These are phyloP conservation scores for Turnera subulata DNA, from an alignment of 345 rosid genomes.

Conservation along the genomic window DNA sequence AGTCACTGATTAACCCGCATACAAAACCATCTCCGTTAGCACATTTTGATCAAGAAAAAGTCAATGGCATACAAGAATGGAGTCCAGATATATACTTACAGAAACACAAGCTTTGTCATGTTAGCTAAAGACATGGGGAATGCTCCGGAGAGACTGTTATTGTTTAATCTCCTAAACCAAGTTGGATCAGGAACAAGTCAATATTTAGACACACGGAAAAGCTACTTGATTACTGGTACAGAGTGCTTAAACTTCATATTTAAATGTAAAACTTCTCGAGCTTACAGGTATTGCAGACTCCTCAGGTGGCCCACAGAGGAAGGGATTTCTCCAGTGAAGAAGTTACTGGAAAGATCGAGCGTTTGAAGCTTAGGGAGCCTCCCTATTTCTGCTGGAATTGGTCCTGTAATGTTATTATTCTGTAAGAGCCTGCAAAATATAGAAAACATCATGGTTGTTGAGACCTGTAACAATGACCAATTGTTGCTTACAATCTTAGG, in stretches of 20 bases:
- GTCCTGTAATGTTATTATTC: slow-evolving; percentile 92
- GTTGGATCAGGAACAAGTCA: slow-evolving; percentile 1
- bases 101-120: slow-evolving; percentile 85
- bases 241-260: neutral
- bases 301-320: slow-evolving; percentile 53
- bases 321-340: slow-evolving; percentile 68
- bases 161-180: slow-evolving; percentile 75
- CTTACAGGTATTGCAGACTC: slow-evolving; percentile 85
- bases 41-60: neutral
- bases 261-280: slow-evolving; percentile 8
- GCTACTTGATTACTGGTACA: neutral
- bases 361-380: slow-evolving; percentile 72
- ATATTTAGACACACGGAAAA: slow-evolving; percentile 4
- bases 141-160: slow-evolving; percentile 73
- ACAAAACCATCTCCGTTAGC: neutral
- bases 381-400: slow-evolving; percentile 68
- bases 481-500: neutral
- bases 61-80: slow-evolving; percentile 4
- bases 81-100: slow-evolving; percentile 41
- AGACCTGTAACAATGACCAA: neutral
- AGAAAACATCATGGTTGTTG: neutral
- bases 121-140: slow-evolving; percentile 69
- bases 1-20: slow-evolving; percentile 54
- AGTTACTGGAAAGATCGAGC: slow-evolving; percentile 83
- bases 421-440: slow-evolving; percentile 50